A percentile compares a stretch with the other conserved stretches of the same genome.
Conservation (phyloP, 495 filamentous ascomycete species). For the Aspergillus funiculosus region DNA sequence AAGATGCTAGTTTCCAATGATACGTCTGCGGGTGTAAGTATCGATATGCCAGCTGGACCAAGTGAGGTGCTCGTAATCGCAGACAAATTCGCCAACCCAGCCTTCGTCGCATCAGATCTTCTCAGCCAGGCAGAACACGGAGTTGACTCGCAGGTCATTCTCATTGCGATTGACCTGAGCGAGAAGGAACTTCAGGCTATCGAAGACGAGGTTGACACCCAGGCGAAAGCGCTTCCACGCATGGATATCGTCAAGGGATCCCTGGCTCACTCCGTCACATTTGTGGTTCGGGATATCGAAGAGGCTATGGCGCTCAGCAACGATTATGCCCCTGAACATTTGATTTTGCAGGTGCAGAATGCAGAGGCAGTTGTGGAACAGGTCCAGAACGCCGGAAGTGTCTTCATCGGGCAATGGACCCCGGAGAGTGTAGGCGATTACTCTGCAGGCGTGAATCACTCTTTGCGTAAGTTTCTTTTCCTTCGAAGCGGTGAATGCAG, state of each 20-base stretch:
- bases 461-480: conserved; percentile 66
- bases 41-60: conserved; percentile 97
- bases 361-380: conserved; percentile 63
- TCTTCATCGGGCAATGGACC: conserved; percentile 93
- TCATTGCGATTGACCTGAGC: conserved; percentile 76
- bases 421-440: conserved; percentile 97
- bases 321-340: conserved; percentile 92
- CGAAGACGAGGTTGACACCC: conserved; percentile 82
- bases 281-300: conserved; percentile 69
- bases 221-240: conserved; percentile 82
- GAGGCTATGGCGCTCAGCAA: conserved; percentile 89
- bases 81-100: conserved; percentile 83
- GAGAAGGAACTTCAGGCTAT: conserved; percentile 69
- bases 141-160: conserved; percentile 87
- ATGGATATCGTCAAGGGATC: conserved; percentile 92
- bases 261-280: conserved; percentile 83
- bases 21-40: conserved; percentile 87
- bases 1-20: conserved; percentile 98
- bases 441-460: conserved; percentile 95
- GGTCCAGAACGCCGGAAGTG: conserved; percentile 92
- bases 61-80: conserved; percentile 95
- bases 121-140: conserved; percentile 96
- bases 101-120: conserved; percentile 91
- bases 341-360: conserved; percentile 82
- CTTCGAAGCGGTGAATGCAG: not conserved